Evolutionary conservation across 1,139 yeast genomes (phyloP), one percentile per base, ranked within the genome.

Genomic region (Saccharomyces pastorianus): DNA sequence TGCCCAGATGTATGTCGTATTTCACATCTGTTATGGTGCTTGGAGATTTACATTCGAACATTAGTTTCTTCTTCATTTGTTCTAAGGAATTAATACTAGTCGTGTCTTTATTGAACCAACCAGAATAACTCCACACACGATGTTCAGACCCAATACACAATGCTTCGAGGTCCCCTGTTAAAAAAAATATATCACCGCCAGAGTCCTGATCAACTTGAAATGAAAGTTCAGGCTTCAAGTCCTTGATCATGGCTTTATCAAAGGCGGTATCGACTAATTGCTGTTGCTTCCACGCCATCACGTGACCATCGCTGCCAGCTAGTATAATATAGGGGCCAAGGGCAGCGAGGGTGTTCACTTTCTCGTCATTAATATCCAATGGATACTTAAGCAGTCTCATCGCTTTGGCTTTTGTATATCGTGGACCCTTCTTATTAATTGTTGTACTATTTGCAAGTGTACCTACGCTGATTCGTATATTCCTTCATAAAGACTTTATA

Each of bases 251-350:
- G 9, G 55, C 47, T 46, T 58, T 63, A 51, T 66, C 67, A 50
- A 60, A 60, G 1, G 73, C 71, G 2, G 71, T 64, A 7, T 68
- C 66, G 7, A 65, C 53, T 29, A 78, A 60, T 28, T 56, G 53
- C 17, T 56, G 8, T 56, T 54, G 49, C 72, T 74, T 61, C 81
- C 83, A 54, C 60, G 68, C 48, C 78, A 80, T 14, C 73, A 75
- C 14, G 80, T 73, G 47, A 73, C 71, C 53, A 59, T 52, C 55
- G 27, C 57, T 54, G 20, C 60, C 61, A 11, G 59, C 56, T n/a
- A 64, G 23, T 11, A 65, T 26, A 31, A 63, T 54, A 29, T 54
- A 51, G 14, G 55, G 51, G n/a, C 60, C 59, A 14, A 66, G 64
- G 2, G 61, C 50, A 1, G 58, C 56, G 50, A 71, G 47, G 8